Conservation (phyloP, 495 filamentous ascomycete species). For the Copromyces sp. region DNA sequence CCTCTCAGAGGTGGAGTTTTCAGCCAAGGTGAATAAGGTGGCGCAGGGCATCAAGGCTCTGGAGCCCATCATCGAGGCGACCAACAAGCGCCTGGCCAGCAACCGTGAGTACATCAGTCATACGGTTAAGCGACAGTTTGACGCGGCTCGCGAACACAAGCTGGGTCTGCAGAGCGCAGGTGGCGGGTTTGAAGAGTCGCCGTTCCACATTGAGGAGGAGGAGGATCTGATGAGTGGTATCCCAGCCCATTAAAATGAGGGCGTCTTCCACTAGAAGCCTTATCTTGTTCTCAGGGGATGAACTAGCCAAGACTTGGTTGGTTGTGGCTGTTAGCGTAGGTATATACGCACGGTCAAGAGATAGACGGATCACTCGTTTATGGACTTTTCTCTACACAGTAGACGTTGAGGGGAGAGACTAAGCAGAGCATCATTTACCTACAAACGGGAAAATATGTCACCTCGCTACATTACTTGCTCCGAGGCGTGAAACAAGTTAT, state of each 20-base stretch:
- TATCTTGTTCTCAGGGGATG: neutral
- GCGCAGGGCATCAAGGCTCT: conserved; percentile 35
- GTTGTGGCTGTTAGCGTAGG: neutral
- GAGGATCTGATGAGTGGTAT: neutral
- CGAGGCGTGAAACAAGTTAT: neutral
- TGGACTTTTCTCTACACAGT: neutral
- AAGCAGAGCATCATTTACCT: neutral
- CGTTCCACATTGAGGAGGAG: neutral
- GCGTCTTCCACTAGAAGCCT: neutral
- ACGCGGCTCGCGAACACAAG: neutral
- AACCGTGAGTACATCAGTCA: conserved; percentile 51
- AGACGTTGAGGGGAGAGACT: neutral
- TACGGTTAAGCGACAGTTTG: conserved; percentile 30
- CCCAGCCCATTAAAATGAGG: neutral
- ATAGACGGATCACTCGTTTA: neutral
- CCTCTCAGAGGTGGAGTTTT: conserved; percentile 37
- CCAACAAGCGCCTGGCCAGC: conserved; percentile 45
- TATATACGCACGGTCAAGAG: neutral
- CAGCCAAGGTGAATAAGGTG: conserved; percentile 30
- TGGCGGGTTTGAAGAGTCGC: neutral
- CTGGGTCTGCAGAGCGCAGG: neutral
- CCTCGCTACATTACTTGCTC: neutral
- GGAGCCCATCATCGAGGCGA: conserved; percentile 31
- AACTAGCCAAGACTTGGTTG: neutral
- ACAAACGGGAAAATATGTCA: neutral